Base-by-base conservation (phyloP, 495 filamentous ascomycete species). In the Polyplosphaeria fusca region DNA sequence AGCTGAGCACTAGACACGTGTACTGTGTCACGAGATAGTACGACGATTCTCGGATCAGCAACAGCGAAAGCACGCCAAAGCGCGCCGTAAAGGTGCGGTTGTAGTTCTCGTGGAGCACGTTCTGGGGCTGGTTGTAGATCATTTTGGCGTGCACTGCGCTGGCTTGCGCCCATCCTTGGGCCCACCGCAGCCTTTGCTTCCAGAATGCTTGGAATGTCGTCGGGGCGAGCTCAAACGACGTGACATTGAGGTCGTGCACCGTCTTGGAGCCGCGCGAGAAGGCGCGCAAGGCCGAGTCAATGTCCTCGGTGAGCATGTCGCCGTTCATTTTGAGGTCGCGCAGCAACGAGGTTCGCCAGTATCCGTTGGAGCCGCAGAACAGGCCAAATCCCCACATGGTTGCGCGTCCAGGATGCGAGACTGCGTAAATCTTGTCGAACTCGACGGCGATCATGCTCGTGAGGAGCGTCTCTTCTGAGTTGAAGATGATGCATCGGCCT, bases 401-500 rank as follows among this genome's bases (percentile, higher is more conserved):
- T 4, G 70, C 56, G 9, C 72, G 61, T 11, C 72, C 72, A 1
- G 72, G 72, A 58, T 74, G 72, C 4, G 72, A 72, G 4, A 73
- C 67, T 1, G 70, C 72, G 52, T 74, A 74, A 23, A 74, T 74
- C 58, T 74, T 74, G 60, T 74, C 72, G 47, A 74, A 74, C 30
- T 74, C 72, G 12, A 73, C 64, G 2, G 65, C 64, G 18, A 74
- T 71, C 71, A 74, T 70, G 5, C 54, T 56, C 3, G 72, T 61
- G 22, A 69, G 47, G 44, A 71, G 64, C 23, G 56, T 66, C 1
- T 61, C 66, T 1, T 59, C 44, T n/a, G 72, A 37, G 52, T 74
- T 74, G 58, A 70, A 69, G 20, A 74, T 58, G 3, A 74, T 64
- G 47, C 72, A 74, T 16, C 71, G 70, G 3, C 72, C 72, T 60